Base-by-base conservation (phyloP, 2,329 filamentous ascomycete species). In the Colletotrichum filicis region DNA sequence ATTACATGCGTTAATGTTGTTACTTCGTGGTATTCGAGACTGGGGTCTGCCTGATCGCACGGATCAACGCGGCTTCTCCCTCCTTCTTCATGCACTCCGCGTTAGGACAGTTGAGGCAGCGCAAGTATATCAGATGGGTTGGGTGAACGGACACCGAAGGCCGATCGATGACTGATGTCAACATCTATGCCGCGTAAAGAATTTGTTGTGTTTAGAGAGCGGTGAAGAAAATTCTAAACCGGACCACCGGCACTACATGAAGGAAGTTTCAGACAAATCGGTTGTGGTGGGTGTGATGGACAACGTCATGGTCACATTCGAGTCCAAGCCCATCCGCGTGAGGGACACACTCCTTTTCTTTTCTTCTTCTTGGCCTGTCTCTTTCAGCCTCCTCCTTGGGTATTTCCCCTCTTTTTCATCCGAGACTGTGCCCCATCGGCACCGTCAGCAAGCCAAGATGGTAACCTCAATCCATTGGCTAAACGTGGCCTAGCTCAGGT, bases 381-480 rank as follows among this genome's bases (percentile, higher is more conserved):
- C 57, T 24, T 28, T 46, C 42, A 42, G 61, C 52, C 55, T 16
- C 14, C 67, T 59, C 30, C 32, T 35, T 5, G 1, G 4, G 9
- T 28, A 19, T 16, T 58, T 65, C 67, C 67, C 67, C 67, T 70
- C 67, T 70, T 60, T 55, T 60, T 59, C 37, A 32, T 66, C 61
- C 30, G 61, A 66, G 22, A 53, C 14, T 30, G 2, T 16, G 1
- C 16, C 11, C 19, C 55, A 30, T 52, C 35, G 32, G 56, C 63
- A 28, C 30, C 64, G 12, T 56, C 46, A 24, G 12, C 8, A 35
- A 46, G 57, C 42, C 42, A 49, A 49, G 42, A 49, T 14, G n/a
- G 11, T 16, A 68, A 68, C 49, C 46, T 9, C 32, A 37, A 37
- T 24, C 22, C 19, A 14, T 49, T 16, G 11, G 42, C 14, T 30